Percentiles rank a stretch among this genome's conserved stretches.
Evolutionary conservation across 306 rosid genomes (phyloP).

Genomic region (Arachis stenosperma): DNA sequence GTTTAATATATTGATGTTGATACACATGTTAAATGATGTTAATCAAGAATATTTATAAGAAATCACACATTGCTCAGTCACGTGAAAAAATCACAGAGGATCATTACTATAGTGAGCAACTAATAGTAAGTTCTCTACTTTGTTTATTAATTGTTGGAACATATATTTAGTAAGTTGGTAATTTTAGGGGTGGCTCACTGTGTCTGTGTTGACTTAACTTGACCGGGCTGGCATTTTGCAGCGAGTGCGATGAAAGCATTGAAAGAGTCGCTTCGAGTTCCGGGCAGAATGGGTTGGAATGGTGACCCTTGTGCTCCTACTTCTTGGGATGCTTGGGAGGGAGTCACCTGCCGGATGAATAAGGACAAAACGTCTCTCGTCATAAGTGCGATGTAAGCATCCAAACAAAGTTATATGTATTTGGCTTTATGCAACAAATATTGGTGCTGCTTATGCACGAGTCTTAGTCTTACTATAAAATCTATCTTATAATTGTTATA

Average conservation of each 20-base stretch:
- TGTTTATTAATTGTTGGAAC: neutral
- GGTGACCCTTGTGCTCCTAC: slow-evolving; percentile 99
- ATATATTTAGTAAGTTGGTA: neutral
- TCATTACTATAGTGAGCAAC: no score
- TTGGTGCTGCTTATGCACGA: neutral
- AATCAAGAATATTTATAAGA: no score
- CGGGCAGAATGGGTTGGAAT: slow-evolving; percentile 99
- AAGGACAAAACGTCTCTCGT: slow-evolving; percentile 62
- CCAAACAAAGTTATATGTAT: neutral
- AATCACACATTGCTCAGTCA: no score
- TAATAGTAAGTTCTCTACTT: no score
- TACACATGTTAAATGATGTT: neutral
- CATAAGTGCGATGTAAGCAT: slow-evolving; percentile 78
- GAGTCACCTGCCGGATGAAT: slow-evolving; percentile 81
- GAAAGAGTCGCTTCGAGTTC: slow-evolving; percentile 86
- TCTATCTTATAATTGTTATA: neutral
- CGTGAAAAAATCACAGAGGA: no score
- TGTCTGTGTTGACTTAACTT: neutral
- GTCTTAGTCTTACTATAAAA: neutral
- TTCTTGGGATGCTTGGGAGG: slow-evolving; percentile 98
- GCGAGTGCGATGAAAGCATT: slow-evolving; percentile 84
- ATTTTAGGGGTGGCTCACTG: slow-evolving; percentile 22
- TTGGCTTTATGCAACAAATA: neutral
- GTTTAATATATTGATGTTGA: neutral
- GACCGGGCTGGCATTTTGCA: slow-evolving; percentile 42